Percentiles rank a stretch among this genome's conserved stretches.
These are phyloP conservation scores for Bruguiera gymnorhiza DNA, from an alignment of 345 rosid species.

Conservation along the genomic window DNA sequence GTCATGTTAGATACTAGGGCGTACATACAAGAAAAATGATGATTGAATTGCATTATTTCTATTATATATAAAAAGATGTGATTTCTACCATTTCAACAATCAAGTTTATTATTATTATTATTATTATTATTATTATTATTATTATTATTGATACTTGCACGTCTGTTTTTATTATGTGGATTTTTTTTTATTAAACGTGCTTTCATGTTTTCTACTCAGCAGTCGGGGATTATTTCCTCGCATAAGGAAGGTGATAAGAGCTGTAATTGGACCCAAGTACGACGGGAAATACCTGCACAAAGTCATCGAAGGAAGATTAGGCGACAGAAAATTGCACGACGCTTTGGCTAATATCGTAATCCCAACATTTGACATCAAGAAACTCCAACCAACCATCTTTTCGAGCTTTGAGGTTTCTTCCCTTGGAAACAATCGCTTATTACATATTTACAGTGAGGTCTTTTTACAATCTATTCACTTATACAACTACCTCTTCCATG, in stretches of 20 bases:
- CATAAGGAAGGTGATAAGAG: slow-evolving; percentile 18
- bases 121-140: too few species aligned
- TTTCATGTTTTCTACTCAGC: neutral
- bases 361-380: slow-evolving; percentile 65
- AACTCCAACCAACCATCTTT: slow-evolving; percentile 63
- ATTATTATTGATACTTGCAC: neutral
- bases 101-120: too few species aligned
- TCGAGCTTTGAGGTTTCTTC: slow-evolving; percentile 48
- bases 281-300: slow-evolving; percentile 52
- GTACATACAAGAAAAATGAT: too few species aligned
- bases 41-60: too few species aligned
- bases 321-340: slow-evolving; percentile 42
- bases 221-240: neutral
- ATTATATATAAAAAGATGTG: too few species aligned
- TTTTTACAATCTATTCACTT: too few species aligned
- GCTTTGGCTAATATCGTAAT: slow-evolving; percentile 67
- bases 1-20: too few species aligned
- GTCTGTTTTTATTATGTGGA: neutral
- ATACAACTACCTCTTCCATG: too few species aligned
- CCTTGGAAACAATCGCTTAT: neutral
- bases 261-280: slow-evolving; percentile 56
- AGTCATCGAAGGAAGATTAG: slow-evolving; percentile 39
- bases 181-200: neutral
- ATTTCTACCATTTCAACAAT: too few species aligned
- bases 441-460: neutral